phyloP scores from a whole-genome alignment of 2,329 filamentous ascomycete species.

The Sporothrix brasiliensis region DNA sequence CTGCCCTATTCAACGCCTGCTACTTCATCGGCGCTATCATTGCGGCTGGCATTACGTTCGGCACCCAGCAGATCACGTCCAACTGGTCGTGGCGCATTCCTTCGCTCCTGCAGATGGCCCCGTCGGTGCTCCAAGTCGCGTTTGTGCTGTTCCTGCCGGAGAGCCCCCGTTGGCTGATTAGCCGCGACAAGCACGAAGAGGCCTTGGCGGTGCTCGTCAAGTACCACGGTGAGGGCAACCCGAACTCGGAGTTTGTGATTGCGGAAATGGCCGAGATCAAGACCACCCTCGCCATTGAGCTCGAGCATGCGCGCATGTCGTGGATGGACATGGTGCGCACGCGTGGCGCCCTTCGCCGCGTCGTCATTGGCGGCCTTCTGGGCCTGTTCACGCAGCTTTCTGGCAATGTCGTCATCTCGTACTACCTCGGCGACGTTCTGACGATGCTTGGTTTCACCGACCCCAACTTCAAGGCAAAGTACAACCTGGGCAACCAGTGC shows the following conservation, averaged over 20 bases:
- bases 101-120: slow-evolving; percentile 46
- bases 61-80: slow-evolving; percentile 46
- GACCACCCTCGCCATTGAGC: slow-evolving; percentile 56
- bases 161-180: slow-evolving; percentile 40
- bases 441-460: slow-evolving; percentile 51
- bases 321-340: slow-evolving; percentile 59
- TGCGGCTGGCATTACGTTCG: slow-evolving; percentile 54
- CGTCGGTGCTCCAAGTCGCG: slow-evolving; percentile 45
- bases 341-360: slow-evolving; percentile 54
- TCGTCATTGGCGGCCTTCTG: slow-evolving; percentile 53
- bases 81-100: slow-evolving; percentile 50
- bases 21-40: slow-evolving; percentile 56
- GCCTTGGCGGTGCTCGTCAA: slow-evolving; percentile 38
- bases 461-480: slow-evolving; percentile 46
- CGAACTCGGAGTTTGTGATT: slow-evolving; percentile 55
- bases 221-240: slow-evolving; percentile 55
- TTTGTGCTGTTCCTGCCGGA: slow-evolving; percentile 46
- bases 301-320: slow-evolving; percentile 53
- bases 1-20: slow-evolving; percentile 61
- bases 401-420: slow-evolving; percentile 55
- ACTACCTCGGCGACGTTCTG: slow-evolving; percentile 54
- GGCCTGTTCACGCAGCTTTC: slow-evolving; percentile 60
- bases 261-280: slow-evolving; percentile 65
- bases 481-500: slow-evolving; percentile 53
- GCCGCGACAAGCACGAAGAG: slow-evolving; percentile 39